Evolutionary conservation across 1,284 basidiomycete species (phyloP), one percentile per base, ranked within the genome.

Genomic region (Rhodotorula glutinis): DNA sequence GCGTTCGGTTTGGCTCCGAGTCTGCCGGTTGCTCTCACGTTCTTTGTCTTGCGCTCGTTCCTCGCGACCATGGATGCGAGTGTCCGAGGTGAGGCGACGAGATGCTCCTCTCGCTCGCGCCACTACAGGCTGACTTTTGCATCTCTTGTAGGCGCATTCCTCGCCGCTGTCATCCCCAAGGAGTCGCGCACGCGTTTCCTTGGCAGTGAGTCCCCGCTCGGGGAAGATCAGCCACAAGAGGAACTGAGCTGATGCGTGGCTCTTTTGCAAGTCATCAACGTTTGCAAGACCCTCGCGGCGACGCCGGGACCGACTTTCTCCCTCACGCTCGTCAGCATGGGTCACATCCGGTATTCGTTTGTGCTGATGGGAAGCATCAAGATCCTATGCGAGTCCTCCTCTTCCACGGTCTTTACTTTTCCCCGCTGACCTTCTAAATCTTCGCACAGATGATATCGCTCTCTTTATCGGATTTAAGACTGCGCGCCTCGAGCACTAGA

Each of bases 281-380:
- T 72, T 27, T 69, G 64, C 64, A 72, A 69, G 57, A 69, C 70
- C 13, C 57, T 72, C 16, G 70, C 70, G 4, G 44, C 61, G 1
- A 60, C 67, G 14, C 70, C 70, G 2, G 70, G 70, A 17, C 67
- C 70, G 40, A 69, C 64, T 1, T 44, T 69, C 23, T 47, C 58
- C 9, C 67, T 68, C 10, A 25, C 53, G 8, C 58, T 72, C 7
- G 65, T 63, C 13, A 57, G 56, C 13, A 19, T 59, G 13, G 65
- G 65, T 8, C n/a, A 55, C 9, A 57, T 69, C 19, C 44, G 70
- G 27, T 63, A 58, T 47, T 55, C 55, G 11, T 69, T 72, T 30
- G 62, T 69, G 14, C 46, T 69, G 13, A 59, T 62, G 38, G 69
- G 62, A 4, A 9, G 41, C 7, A 60, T 67, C 54, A 70, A 70